phyloP scores from a whole-genome alignment of 2,329 filamentous ascomycete species.

The Exophiala viscosa region DNA sequence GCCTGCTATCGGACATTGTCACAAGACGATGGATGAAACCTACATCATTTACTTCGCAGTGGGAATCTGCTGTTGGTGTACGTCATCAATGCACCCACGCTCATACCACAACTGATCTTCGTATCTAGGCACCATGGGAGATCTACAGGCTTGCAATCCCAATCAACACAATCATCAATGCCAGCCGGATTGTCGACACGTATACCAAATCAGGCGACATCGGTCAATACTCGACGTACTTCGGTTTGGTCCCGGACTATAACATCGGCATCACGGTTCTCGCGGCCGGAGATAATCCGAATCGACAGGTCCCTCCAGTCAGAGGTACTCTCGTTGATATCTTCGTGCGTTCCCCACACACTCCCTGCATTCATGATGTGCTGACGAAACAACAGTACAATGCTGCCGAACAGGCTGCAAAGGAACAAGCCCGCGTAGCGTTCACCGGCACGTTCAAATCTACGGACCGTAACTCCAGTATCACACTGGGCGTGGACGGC shows the following conservation, averaged over 20 bases:
- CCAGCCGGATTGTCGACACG: constrained; percentile 8
- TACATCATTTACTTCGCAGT: constrained; percentile 35
- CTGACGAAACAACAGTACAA: neutral
- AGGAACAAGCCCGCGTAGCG: constrained; percentile 3
- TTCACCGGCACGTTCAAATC: constrained; percentile 9
- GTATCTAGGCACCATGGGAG: constrained; percentile 36
- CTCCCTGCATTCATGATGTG: neutral
- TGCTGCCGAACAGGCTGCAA: constrained; percentile 6
- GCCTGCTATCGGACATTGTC: constrained; percentile 33
- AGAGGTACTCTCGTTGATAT: constrained; percentile 5
- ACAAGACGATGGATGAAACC: constrained; percentile 48
- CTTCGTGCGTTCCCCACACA: neutral
- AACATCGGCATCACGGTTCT: constrained; percentile 36
- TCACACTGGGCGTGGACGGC: constrained; percentile 26
- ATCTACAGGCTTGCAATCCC: constrained; percentile 6
- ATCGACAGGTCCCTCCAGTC: constrained; percentile 1
- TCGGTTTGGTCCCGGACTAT: constrained; percentile 36
- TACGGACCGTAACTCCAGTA: constrained; percentile 11
- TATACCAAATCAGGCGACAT: constrained; percentile 37
- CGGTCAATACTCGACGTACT: constrained; percentile 34
- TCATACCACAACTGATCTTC: constrained; percentile 29
- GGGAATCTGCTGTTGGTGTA: constrained; percentile 33
- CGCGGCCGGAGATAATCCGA: constrained; percentile 22
- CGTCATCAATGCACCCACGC: neutral
- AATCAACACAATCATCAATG: constrained; percentile 4